Conservation (phyloP, 495 filamentous ascomycete genomes). For the Penicillium parvum region DNA sequence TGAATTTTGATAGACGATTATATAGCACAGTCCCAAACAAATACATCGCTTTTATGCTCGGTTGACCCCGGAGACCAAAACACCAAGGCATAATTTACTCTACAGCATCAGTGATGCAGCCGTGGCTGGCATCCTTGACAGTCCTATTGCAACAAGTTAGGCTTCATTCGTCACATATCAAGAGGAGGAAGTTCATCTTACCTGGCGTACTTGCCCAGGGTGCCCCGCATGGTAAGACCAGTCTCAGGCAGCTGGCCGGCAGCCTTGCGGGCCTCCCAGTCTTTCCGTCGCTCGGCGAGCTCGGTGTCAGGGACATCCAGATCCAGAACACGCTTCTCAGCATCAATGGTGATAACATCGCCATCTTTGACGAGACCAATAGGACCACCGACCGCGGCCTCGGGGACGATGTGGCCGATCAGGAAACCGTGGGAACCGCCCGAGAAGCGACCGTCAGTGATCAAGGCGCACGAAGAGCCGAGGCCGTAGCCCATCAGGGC, state of each 20-base stretch:
- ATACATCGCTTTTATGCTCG: constrained; percentile 26
- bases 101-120: constrained; percentile 48
- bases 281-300: constrained; percentile 61
- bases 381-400: constrained; percentile 55
- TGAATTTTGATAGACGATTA: no score
- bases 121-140: constrained; percentile 67
- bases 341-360: constrained; percentile 53
- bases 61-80: constrained; percentile 5
- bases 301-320: constrained; percentile 50
- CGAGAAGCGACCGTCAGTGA: constrained; percentile 47
- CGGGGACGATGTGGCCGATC: constrained; percentile 54
- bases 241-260: constrained; percentile 33
- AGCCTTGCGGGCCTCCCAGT: constrained; percentile 46
- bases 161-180: neutral
- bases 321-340: constrained; percentile 47
- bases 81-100: constrained; percentile 21
- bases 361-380: constrained; percentile 53
- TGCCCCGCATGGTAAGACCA: constrained; percentile 60
- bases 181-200: constrained; percentile 9
- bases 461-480: constrained; percentile 55
- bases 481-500: constrained; percentile 91
- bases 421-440: constrained; percentile 50
- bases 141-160: constrained; percentile 14
- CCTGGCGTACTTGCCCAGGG: constrained; percentile 83
- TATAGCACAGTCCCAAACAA: constrained; percentile 19